Evolutionary conservation across 352 stramenopile species (phyloP), one percentile per base, ranked within the genome.

Genomic region (Phytophthora pisi): DNA sequence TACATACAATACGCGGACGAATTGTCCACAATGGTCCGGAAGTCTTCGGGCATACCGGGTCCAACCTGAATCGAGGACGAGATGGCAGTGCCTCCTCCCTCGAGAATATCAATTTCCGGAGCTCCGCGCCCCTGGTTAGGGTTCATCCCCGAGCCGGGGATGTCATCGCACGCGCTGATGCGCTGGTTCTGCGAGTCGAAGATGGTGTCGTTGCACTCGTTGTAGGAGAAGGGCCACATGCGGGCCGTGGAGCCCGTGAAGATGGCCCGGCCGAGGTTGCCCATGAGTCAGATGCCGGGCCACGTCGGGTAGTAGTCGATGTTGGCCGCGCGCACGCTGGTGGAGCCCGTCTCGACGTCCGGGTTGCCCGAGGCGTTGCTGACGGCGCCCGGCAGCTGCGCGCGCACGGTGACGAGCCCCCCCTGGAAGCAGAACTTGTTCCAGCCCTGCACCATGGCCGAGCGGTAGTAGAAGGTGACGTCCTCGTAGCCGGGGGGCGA

Each of bases 161-260:
- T 79, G 6, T 75, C 64, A 55, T 98, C 94, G 70, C 96, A 99
- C 0, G 89, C 96, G 30, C 77, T 96, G 61, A 94, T 94, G 3
- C 82, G 79, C 53, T 94, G 86, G 62, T 90, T 90, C 46, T 66
- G 67, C n/a, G 76, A 70, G n/a, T 77, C 77, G 58, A 92, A 92
- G 11, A 84, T 68, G 0, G 66, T 72, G 0, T 77, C 64, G 69
- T 98, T 89, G 66, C 97, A 99, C 47, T 84, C 80, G 65, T 98
- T 81, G 72, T 98, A 99, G 47, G 88, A 97, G 82, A 95, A 99
- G 2, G 97, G 97, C 97, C 97, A 99, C 66, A 99, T 94, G 57
- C 95, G 91, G 51, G 93, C 93, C 20, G 93, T 98, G 0, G 88
- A 97, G 0, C 81, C 88, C 57, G 93, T 96, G 74, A 98, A 99